A percentile compares a stretch with the other conserved stretches of the same genome.
Evolutionary conservation across 495 filamentous ascomycete species (phyloP).

Genomic region (Daldinia grandis): DNA sequence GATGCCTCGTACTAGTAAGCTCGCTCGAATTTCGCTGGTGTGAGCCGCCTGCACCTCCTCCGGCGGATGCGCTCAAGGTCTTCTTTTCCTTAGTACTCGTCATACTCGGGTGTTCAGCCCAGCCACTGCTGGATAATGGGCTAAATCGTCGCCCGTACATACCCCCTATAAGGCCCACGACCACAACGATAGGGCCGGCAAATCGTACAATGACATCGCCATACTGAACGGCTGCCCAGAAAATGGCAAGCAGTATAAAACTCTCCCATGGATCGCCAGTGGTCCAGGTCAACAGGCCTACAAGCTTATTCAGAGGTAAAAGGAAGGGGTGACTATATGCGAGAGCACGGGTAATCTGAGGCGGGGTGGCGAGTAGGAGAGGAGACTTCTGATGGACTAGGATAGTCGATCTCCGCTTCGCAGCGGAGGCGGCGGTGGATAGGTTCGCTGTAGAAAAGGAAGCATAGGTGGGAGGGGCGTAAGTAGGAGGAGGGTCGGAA

Average conservation of each 20-base stretch:
- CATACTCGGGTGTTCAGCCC: constrained; percentile 58
- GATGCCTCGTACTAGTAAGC: constrained; percentile 69
- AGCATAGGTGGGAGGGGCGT: constrained; percentile 76
- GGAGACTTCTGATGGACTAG: constrained; percentile 97
- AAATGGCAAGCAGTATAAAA: constrained; percentile 83
- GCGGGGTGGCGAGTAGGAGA: constrained; percentile 89
- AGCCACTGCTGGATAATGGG: constrained; percentile 84
- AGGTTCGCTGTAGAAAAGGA: constrained; percentile 86
- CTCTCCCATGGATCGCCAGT: constrained; percentile 94
- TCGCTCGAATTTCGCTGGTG: constrained; percentile 66
- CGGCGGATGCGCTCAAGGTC: constrained; percentile 54
- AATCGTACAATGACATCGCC: constrained; percentile 80
- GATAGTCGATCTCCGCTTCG: constrained; percentile 84
- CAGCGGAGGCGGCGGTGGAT: constrained; percentile 68
- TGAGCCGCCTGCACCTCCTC: constrained; percentile 50
- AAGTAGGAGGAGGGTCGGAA: constrained; percentile 38
- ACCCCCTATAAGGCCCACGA: constrained; percentile 79
- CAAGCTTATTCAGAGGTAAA: constrained; percentile 80
- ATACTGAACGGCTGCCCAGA: constrained; percentile 88
- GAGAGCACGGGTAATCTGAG: constrained; percentile 88
- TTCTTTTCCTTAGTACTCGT: constrained; percentile 51
- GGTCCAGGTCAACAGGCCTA: constrained; percentile 90
- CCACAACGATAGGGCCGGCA: constrained; percentile 83
- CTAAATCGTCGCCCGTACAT: constrained; percentile 95
- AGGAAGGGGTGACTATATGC: constrained; percentile 96